Evolutionary conservation across 2,329 filamentous ascomycete species (phyloP).

Genomic region (Neofusicoccum ribis): DNA sequence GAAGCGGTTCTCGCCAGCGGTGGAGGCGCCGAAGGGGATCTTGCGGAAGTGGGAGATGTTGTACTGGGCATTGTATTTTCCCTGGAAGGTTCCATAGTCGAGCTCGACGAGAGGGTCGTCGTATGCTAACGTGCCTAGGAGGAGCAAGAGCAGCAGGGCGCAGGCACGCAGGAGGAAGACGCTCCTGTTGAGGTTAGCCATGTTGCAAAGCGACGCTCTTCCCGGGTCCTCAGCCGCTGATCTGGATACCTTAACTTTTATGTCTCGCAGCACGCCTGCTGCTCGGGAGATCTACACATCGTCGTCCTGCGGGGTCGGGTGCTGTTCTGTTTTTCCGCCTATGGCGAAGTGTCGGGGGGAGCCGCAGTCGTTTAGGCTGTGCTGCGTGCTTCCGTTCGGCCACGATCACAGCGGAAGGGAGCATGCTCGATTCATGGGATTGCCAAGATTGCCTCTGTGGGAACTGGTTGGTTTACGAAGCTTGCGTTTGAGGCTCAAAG

Average conservation of each 20-base stretch:
- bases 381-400: neutral
- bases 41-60: conserved; percentile 62
- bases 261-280: neutral
- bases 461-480: neutral
- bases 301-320: neutral
- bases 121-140: neutral
- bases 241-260: neutral
- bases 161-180: neutral
- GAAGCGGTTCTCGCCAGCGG: conserved; percentile 59
- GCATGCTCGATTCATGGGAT: neutral
- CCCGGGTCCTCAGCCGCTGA: neutral
- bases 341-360: neutral
- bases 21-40: conserved; percentile 62
- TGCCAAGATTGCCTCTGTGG: neutral
- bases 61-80: conserved; percentile 53
- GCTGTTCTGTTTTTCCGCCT: neutral
- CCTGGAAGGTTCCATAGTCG: conserved; percentile 49
- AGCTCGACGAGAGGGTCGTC: conserved; percentile 28
- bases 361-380: neutral
- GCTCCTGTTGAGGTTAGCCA: neutral
- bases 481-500: no score
- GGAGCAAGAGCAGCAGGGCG: neutral
- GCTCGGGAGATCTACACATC: neutral
- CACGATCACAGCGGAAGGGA: neutral
- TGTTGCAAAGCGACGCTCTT: neutral